These are phyloP conservation scores for Termitomyces sp. DNA, from an alignment of 768 basidiomycete genomes.

Conservation along the genomic window DNA sequence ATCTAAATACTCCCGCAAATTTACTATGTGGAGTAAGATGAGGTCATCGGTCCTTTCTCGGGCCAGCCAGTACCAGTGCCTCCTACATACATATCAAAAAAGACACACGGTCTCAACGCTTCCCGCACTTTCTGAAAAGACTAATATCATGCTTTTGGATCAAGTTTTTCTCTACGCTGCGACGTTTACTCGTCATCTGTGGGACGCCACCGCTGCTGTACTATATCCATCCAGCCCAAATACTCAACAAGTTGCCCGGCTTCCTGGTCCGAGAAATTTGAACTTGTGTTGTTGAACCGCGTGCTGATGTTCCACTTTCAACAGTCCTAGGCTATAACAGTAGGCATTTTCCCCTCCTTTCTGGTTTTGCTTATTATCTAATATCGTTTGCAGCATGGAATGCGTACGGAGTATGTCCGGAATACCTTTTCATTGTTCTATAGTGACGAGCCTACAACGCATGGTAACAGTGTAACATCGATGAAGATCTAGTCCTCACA, in stretches of 20 bases:
- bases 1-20: too few species aligned
- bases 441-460: not conserved
- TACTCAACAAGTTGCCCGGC: constrained; percentile 31
- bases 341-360: constrained; percentile 26
- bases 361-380: not conserved
- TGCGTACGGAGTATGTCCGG: constrained; percentile 51
- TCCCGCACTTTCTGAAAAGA: not conserved
- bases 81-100: too few species aligned
- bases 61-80: too few species aligned
- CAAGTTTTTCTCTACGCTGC: constrained; percentile 2
- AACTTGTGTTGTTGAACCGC: not conserved
- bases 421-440: not conserved
- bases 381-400: constrained; percentile 52
- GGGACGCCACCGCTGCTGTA: constrained; percentile 16
- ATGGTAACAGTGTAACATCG: constrained; percentile 49
- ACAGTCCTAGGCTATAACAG: constrained; percentile 65
- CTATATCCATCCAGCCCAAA: constrained; percentile 17
- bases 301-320: not conserved
- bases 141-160: constrained; percentile 1
- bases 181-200: constrained; percentile 22
- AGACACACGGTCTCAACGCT: too few species aligned
- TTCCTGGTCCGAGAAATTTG: constrained; percentile 29
- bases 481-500: constrained; percentile 48
- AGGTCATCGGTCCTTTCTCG: not conserved
- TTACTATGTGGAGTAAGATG: not conserved